Evolutionary conservation across 2,329 filamentous ascomycete species (phyloP).

Genomic region (Biscogniauxia marginata): DNA sequence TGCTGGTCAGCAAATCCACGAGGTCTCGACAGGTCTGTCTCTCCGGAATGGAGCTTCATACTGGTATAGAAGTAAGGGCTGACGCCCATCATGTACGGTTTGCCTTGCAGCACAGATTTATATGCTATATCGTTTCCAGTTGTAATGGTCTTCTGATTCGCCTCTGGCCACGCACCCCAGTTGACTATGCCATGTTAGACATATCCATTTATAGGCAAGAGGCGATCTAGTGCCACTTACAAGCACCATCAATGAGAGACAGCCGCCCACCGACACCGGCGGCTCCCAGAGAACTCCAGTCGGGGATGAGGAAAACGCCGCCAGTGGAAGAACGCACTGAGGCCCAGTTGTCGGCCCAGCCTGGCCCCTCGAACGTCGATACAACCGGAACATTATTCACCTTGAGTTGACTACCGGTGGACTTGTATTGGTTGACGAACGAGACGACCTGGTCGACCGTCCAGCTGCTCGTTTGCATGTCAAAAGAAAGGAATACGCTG

Average conservation of each 20-base stretch:
- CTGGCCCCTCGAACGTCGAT: conserved; percentile 51
- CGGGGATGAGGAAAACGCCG: conserved; percentile 43
- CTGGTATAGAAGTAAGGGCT: conserved; percentile 41
- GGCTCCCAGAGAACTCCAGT: conserved; percentile 46
- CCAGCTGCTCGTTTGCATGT: conserved; percentile 32
- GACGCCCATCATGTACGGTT: conserved; percentile 50
- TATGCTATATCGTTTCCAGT: conserved; percentile 41
- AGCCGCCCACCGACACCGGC: conserved; percentile 26
- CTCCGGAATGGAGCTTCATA: conserved; percentile 12
- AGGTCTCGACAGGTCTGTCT: conserved; percentile 1
- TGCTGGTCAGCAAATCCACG: not conserved
- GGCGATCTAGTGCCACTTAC: conserved; percentile 17
- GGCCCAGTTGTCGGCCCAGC: conserved; percentile 42
- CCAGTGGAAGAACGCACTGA: conserved; percentile 37
- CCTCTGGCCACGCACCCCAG: conserved; percentile 50
- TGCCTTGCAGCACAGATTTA: conserved; percentile 36
- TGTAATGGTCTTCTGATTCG: conserved; percentile 38
- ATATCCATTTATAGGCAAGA: conserved; percentile 23
- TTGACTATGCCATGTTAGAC: conserved; percentile 36
- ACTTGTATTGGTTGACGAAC: conserved; percentile 38
- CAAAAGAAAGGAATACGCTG: conserved; percentile 37
- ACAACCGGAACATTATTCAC: conserved; percentile 44
- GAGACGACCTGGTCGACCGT: conserved; percentile 23
- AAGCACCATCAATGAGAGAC: conserved; percentile 29
- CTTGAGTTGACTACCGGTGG: conserved; percentile 38